Evolutionary conservation across 371 early-diverging fungal genomes (phyloP).

Genomic region (Zopfochytrium polystomum): DNA sequence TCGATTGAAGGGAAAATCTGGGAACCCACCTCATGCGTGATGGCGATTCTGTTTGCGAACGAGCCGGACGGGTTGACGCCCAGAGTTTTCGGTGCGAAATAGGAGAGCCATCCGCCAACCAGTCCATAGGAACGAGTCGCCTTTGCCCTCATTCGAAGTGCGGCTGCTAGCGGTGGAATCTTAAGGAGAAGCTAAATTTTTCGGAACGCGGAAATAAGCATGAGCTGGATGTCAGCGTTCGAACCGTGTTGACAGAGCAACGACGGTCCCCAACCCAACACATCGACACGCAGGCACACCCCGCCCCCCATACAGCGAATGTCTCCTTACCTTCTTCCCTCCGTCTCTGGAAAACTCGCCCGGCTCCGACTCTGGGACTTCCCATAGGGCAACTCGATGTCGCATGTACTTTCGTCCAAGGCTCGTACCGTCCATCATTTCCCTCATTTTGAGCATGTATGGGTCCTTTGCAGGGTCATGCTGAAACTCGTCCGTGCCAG

Average conservation of each 20-base stretch:
- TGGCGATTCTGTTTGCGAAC: conserved; percentile 25
- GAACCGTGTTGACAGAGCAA: too few relatives aligned
- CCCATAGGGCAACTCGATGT: conserved; percentile 15
- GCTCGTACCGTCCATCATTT: conserved; percentile 17
- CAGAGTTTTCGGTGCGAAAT: conserved; percentile 12
- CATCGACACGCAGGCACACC: conserved; percentile 18
- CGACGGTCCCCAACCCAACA: background rate
- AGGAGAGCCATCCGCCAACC: too few relatives aligned
- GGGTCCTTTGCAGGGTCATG: background rate
- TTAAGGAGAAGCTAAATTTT: conserved; percentile 7
- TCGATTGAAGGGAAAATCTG: too few relatives aligned
- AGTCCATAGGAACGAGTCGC: too few relatives aligned
- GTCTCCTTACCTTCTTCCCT: conserved; percentile 23
- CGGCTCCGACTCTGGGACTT: conserved; percentile 15
- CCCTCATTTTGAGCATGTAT: background rate
- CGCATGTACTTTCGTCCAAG: conserved; percentile 22
- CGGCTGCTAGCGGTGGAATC: conserved; percentile 15
- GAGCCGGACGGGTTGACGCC: conserved; percentile 28
- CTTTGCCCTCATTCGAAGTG: background rate
- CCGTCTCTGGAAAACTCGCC: conserved; percentile 24
- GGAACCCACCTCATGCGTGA: conserved; percentile 30
- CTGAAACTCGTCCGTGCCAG: background rate
- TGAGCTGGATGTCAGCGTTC: too few relatives aligned
- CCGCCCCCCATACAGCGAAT: conserved; percentile 13
- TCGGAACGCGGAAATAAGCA: background rate